A percentile compares a stretch with the other conserved stretches of the same genome.
Evolutionary conservation across 1,139 yeast species (phyloP).

Genomic region (Chernovozyma sophiae-reginae): DNA sequence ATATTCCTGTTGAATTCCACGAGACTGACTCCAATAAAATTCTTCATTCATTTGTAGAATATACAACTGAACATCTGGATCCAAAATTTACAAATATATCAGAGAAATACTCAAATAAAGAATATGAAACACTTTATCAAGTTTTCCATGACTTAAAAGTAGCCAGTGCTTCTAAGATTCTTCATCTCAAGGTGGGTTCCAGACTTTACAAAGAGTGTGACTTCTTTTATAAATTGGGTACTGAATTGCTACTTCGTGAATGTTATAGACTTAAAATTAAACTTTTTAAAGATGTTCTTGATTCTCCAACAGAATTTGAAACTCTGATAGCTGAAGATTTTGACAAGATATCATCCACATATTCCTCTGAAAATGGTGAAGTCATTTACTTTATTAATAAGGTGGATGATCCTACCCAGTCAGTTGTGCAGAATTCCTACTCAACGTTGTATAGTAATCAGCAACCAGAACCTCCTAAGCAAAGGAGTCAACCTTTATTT

Average conservation of each 20-base stretch:
- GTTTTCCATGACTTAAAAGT: conserved; percentile 73
- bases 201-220: conserved; percentile 56
- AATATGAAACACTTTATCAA: conserved; percentile 46
- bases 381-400: conserved; percentile 40
- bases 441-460: conserved; percentile 14
- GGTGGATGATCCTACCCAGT: conserved; percentile 17
- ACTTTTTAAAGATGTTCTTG: conserved; percentile 11
- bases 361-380: conserved; percentile 61
- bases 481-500: conserved; percentile 57
- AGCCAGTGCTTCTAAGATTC: conserved; percentile 51
- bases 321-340: conserved; percentile 49
- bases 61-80: conserved; percentile 21
- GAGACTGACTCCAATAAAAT: conserved; percentile 33
- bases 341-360: conserved; percentile 57
- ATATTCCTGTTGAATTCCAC: conserved; percentile 43
- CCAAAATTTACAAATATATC: conserved; percentile 17
- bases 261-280: conserved; percentile 39
- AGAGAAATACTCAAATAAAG: conserved; percentile 17
- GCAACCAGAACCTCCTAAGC: conserved; percentile 22
- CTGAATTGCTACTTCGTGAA: conserved; percentile 73
- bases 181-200: conserved; percentile 52
- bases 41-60: conserved; percentile 35
- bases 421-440: conserved; percentile 10
- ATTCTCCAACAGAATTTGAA: conserved; percentile 26
- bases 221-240: conserved; percentile 63